Evolutionary conservation across 768 basidiomycete species (phyloP).

Genomic region (Coprinopsis sp.): DNA sequence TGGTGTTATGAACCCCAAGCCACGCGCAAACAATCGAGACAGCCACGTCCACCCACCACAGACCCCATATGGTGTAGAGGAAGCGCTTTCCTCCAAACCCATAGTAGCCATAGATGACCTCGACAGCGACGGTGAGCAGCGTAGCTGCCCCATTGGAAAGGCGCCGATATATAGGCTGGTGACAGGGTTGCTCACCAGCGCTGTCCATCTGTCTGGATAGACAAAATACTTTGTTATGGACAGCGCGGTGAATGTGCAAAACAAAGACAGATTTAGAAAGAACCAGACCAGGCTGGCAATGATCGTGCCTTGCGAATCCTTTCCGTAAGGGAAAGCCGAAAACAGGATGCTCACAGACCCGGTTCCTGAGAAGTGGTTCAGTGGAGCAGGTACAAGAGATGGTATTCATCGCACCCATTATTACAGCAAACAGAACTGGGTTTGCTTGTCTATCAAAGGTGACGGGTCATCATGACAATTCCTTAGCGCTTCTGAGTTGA

Average conservation of each 20-base stretch:
- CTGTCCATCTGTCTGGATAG: conserved; percentile 42
- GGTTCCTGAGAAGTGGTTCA: conserved; percentile 29
- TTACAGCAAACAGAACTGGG: conserved; percentile 40
- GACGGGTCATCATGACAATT: background rate
- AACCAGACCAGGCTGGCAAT: conserved; percentile 43
- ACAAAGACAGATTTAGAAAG: conserved; percentile 54
- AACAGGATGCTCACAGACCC: conserved; percentile 54
- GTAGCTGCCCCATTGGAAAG: conserved; percentile 61
- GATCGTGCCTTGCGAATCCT: conserved; percentile 34
- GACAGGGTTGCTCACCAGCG: conserved; percentile 40
- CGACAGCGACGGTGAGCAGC: conserved; percentile 47
- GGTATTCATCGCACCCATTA: conserved; percentile 33
- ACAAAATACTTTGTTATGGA: conserved; percentile 47
- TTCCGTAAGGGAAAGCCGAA: conserved; percentile 52
- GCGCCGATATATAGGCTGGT: conserved; percentile 42
- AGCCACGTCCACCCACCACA: conserved; percentile 67
- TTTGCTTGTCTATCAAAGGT: conserved; percentile 32
- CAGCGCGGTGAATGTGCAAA: conserved; percentile 42
- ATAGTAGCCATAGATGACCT: conserved; percentile 39
- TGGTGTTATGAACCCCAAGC: conserved; percentile 57
- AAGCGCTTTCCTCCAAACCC: conserved; percentile 48
- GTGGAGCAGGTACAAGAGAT: background rate
- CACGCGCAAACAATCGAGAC: conserved; percentile 57
- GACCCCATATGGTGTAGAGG: conserved; percentile 51
- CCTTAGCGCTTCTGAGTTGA: too few relatives aligned